Percentiles rank a stretch among this genome's conserved stretches.
Evolutionary conservation across 1,284 basidiomycete species (phyloP).

Genomic region (Sanguinoderma infundibulare): DNA sequence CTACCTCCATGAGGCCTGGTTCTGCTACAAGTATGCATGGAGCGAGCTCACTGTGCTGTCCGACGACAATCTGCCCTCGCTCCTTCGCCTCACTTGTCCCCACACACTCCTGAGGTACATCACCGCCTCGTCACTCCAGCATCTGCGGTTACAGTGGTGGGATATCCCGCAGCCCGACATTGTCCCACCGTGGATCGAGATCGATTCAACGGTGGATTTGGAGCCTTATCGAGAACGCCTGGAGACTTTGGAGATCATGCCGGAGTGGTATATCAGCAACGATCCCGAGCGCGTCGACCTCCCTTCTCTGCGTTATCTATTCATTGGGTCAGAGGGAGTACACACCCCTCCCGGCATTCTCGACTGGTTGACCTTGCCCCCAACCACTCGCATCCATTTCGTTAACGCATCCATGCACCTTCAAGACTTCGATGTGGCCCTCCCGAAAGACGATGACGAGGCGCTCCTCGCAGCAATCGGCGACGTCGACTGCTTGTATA

Average conservation of each 20-base stretch:
- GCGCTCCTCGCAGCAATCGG: background rate
- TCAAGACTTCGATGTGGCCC: background rate
- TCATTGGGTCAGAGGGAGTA: background rate
- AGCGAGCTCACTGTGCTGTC: background rate
- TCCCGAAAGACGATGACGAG: background rate
- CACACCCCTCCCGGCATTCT: background rate
- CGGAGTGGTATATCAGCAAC: too few species aligned
- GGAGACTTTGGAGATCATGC: background rate
- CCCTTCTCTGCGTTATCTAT: background rate
- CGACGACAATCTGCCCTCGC: background rate
- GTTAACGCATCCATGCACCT: background rate
- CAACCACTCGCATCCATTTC: background rate
- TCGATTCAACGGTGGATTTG: too few species aligned
- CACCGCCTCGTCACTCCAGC: background rate
- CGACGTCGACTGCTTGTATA: background rate
- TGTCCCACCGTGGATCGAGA: too few species aligned
- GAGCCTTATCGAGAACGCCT: background rate
- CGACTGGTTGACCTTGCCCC: background rate
- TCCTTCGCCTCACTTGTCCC: background rate
- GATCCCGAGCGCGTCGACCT: background rate
- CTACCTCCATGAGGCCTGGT: background rate
- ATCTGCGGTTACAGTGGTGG: background rate
- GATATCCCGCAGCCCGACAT: too few species aligned
- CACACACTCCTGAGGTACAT: background rate
- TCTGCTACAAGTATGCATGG: background rate